Evolutionary conservation across 768 basidiomycete species (phyloP).

Genomic region (Mycena belliarum): DNA sequence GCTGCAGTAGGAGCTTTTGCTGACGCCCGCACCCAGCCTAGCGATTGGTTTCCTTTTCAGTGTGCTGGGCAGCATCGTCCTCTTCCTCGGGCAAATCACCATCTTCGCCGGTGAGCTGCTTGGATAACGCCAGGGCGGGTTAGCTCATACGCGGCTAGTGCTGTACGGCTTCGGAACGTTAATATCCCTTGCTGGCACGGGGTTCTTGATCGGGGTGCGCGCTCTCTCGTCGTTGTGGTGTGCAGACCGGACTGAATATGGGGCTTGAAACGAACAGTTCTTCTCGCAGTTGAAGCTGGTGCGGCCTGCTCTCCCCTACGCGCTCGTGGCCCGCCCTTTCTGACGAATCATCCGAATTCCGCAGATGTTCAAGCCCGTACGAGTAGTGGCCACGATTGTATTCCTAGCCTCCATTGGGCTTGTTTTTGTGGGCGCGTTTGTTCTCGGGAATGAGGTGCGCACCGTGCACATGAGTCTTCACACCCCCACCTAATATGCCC

Average conservation of each 20-base stretch:
- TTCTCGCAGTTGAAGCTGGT: slow-evolving; percentile 80
- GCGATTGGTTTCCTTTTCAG: slow-evolving; percentile 77
- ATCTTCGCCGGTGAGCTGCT: slow-evolving; percentile 71
- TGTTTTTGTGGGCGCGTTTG: slow-evolving; percentile 87
- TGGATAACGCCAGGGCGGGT: neutral
- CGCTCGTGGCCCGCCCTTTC: neutral
- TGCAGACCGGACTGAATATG: neutral
- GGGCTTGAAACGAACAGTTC: slow-evolving; percentile 48
- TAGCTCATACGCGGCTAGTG: slow-evolving; percentile 43
- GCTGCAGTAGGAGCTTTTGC: neutral
- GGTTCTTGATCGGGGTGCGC: slow-evolving; percentile 87
- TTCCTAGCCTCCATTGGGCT: slow-evolving; percentile 79
- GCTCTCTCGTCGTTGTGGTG: neutral
- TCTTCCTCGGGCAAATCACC: slow-evolving; percentile 69
- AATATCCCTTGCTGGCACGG: slow-evolving; percentile 82
- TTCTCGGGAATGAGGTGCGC: slow-evolving; percentile 64
- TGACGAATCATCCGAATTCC: neutral
- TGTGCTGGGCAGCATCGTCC: slow-evolving; percentile 72
- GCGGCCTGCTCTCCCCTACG: slow-evolving; percentile 22
- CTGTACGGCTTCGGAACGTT: slow-evolving; percentile 83
- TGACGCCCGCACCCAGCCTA: slow-evolving; percentile 45
- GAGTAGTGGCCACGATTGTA: slow-evolving; percentile 76
- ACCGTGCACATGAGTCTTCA: no score
- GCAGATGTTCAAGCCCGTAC: slow-evolving; percentile 95
- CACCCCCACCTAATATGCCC: neutral